Conservation (phyloP, 257 asterid species). For the Nicotiana benthamiana region DNA sequence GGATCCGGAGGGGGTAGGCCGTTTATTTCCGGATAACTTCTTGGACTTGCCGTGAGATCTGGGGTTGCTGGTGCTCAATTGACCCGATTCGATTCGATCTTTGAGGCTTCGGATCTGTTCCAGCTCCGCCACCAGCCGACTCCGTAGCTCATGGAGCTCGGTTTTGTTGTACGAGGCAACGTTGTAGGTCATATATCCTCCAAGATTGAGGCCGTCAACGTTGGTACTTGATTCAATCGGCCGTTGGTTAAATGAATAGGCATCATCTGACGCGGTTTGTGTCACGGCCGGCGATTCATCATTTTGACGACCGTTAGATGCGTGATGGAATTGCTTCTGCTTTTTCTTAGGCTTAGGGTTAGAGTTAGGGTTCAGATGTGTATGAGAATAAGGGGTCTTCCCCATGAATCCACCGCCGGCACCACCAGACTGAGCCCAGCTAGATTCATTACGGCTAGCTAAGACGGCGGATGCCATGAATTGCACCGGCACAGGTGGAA, state of each 20-base stretch:
- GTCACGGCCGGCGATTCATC: conserved; percentile 54
- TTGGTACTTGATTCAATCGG: conserved; percentile 27
- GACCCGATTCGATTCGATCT: conserved; percentile 65
- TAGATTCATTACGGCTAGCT: conserved; percentile 80
- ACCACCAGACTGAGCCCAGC: conserved; percentile 59
- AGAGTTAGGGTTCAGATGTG: conserved; percentile 55
- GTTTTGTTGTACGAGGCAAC: conserved; percentile 42
- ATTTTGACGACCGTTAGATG: conserved; percentile 38
- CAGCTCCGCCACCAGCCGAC: conserved; percentile 55
- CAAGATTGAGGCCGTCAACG: conserved; percentile 49
- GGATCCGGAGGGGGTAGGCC: conserved; percentile 40
- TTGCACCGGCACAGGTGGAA: conserved; percentile 34
- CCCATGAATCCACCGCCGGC: conserved; percentile 58
- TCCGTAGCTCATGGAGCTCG: conserved; percentile 56
- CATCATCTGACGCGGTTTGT: conserved; percentile 87
- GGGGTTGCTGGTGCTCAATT: conserved; percentile 34
- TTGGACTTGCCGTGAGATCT: conserved; percentile 49
- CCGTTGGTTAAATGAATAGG: conserved; percentile 75
- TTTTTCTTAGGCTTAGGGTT: conserved; percentile 75
- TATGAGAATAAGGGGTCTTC: conserved; percentile 54
- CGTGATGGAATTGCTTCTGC: conserved; percentile 56
- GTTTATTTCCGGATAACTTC: conserved; percentile 41
- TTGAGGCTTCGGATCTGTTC: conserved; percentile 68
- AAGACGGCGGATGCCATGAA: conserved; percentile 85
- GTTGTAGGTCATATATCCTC: conserved; percentile 46